Evolutionary conservation across 352 stramenopile genomes (phyloP).

Genomic region (Pythium utonaiense): DNA sequence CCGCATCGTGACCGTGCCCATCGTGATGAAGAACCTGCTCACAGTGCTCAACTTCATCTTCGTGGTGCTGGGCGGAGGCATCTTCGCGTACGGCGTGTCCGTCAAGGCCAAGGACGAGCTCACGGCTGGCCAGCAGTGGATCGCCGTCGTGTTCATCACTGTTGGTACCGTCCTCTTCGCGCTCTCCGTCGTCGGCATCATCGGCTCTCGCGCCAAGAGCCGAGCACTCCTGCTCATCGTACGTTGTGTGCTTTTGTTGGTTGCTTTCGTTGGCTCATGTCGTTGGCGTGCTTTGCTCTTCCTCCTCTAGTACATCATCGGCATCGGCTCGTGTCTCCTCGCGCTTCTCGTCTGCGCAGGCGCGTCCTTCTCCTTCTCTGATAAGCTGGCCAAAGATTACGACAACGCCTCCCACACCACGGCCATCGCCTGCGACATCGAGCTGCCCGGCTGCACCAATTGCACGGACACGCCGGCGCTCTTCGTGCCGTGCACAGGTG

Average conservation of each 20-base stretch:
- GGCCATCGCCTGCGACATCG: slow-evolving; percentile 63
- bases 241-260: slow-evolving; percentile 23
- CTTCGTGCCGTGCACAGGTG: slow-evolving; percentile 39
- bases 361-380: slow-evolving; percentile 66
- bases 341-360: slow-evolving; percentile 60
- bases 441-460: slow-evolving; percentile 69
- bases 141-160: slow-evolving; percentile 71
- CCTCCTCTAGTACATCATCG: slow-evolving; percentile 56
- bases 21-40: slow-evolving; percentile 84
- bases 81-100: slow-evolving; percentile 54
- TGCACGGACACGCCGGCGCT: slow-evolving; percentile 40
- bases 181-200: slow-evolving; percentile 60
- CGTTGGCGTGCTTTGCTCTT: slow-evolving; percentile 4
- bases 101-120: slow-evolving; percentile 63
- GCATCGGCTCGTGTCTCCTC: slow-evolving; percentile 54
- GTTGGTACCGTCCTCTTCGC: slow-evolving; percentile 64
- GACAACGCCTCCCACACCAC: slow-evolving; percentile 20
- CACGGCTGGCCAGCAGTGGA: slow-evolving; percentile 70
- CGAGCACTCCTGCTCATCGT: slow-evolving; percentile 73
- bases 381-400: slow-evolving; percentile 51
- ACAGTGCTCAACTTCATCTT: slow-evolving; percentile 75
- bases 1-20: slow-evolving; percentile 81
- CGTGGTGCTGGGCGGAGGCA: slow-evolving; percentile 44
- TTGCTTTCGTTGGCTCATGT: neutral
- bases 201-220: slow-evolving; percentile 70